phyloP scores from a whole-genome alignment of 1,284 basidiomycete genomes.

The Psilocybe mexicana region DNA sequence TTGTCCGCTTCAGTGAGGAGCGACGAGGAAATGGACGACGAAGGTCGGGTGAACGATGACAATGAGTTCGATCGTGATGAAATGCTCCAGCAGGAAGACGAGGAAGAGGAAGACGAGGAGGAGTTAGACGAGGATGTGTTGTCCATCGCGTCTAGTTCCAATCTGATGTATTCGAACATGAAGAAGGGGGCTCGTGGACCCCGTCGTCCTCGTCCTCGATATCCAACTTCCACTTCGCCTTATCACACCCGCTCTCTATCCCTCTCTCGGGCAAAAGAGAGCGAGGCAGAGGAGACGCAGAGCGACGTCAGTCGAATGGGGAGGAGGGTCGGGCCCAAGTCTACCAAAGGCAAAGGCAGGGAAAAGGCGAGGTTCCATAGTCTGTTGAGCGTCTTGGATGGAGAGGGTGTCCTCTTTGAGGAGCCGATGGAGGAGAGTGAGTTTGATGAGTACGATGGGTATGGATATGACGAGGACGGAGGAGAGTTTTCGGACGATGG shows the following conservation, averaged over 20 bases:
- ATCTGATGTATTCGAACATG: not conserved
- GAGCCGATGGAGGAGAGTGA: constrained; percentile 21
- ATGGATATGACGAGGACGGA: constrained; percentile 12
- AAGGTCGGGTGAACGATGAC: constrained; percentile 15
- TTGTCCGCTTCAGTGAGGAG: constrained; percentile 36
- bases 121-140: not conserved
- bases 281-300: constrained; percentile 12
- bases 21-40: constrained; percentile 14
- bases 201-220: not conserved
- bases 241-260: not conserved
- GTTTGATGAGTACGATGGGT: constrained; percentile 10
- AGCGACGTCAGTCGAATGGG: constrained; percentile 24
- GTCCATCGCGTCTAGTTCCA: not conserved
- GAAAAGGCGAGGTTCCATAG: constrained; percentile 27
- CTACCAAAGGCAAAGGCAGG: constrained; percentile 22
- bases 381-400: constrained; percentile 27
- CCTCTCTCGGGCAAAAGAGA: not conserved
- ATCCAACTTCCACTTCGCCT: not conserved
- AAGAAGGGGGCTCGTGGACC: too few species aligned
- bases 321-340: constrained; percentile 11
- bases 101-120: constrained; percentile 17
- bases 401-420: constrained; percentile 23
- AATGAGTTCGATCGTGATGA: constrained; percentile 16
- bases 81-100: constrained; percentile 12
- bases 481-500: constrained; percentile 17